Conservation (phyloP, 768 basidiomycete genomes). For the Macrolepiota albuminosa region DNA sequence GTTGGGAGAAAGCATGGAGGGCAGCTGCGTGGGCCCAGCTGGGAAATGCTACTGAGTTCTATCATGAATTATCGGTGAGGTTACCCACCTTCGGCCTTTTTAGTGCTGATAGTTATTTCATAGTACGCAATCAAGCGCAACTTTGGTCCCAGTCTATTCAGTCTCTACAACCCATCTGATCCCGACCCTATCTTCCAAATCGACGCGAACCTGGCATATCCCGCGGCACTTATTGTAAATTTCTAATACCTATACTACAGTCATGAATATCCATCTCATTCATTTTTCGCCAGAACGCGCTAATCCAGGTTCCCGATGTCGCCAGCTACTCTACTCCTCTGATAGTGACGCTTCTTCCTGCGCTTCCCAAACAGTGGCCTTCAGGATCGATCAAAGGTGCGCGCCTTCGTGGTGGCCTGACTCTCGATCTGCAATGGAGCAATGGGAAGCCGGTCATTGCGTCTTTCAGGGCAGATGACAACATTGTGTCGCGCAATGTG, state of each 20-base stretch:
- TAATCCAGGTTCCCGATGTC: constrained; percentile 69
- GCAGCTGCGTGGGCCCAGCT: constrained; percentile 75
- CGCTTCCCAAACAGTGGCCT: constrained; percentile 59
- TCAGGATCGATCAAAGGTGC: constrained; percentile 59
- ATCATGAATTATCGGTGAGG: constrained; percentile 60
- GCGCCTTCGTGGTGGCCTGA: constrained; percentile 60
- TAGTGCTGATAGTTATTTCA: not conserved
- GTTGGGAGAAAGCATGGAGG: constrained; percentile 80
- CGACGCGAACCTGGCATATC: constrained; percentile 70
- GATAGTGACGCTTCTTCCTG: constrained; percentile 57
- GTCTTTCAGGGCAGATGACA: constrained; percentile 11
- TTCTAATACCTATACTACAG: not conserved
- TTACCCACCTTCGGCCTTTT: not conserved
- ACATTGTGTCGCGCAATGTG: constrained; percentile 15
- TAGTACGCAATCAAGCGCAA: constrained; percentile 60
- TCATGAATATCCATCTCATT: not conserved
- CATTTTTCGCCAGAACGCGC: constrained; percentile 36
- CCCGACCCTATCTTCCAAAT: constrained; percentile 65
- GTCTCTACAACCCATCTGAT: constrained; percentile 49
- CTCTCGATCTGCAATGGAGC: constrained; percentile 49
- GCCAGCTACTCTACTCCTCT: constrained; percentile 45
- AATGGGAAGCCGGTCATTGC: constrained; percentile 12
- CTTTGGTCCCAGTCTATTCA: constrained; percentile 62
- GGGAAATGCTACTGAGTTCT: constrained; percentile 50
- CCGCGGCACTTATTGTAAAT: constrained; percentile 59